These are phyloP conservation scores for Dendrobium huoshanense DNA, from an alignment of 106 monocot genomes.

Conservation along the genomic window DNA sequence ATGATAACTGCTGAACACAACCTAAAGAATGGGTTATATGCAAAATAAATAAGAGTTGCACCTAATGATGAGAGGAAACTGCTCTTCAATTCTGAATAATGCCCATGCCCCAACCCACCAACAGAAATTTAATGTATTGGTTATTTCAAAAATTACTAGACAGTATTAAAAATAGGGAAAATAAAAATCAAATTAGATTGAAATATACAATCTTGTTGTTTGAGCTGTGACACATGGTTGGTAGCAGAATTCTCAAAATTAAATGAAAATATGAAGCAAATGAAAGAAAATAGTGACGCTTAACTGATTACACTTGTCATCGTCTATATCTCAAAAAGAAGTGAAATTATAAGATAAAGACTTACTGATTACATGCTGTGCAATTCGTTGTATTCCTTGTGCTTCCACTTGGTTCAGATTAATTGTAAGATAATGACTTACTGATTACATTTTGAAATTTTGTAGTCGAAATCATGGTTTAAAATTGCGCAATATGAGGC, in stretches of 20 bases:
- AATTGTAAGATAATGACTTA: no score
- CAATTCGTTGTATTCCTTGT: neutral
- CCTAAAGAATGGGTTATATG: no score
- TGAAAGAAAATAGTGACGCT: neutral
- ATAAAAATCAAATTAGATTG: neutral
- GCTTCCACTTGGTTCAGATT: neutral
- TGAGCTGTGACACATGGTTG: neutral
- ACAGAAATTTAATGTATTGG: neutral
- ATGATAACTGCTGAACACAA: no score
- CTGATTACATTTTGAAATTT: neutral
- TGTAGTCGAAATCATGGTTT: neutral
- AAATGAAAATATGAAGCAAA: neutral
- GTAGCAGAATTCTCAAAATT: neutral
- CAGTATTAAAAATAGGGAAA: neutral
- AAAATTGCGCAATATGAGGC: no score
- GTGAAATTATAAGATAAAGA: neutral
- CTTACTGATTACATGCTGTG: neutral
- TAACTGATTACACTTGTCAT: neutral
- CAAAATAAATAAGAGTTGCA: no score
- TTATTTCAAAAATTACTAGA: neutral
- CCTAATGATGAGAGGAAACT: no score
- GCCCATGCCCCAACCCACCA: neutral
- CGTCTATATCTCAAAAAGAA: neutral
- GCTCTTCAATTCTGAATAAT: neutral
- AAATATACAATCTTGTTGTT: neutral